Base-by-base conservation (phyloP, 164 flowering plant genomes). In the Magnolia sinica region DNA sequence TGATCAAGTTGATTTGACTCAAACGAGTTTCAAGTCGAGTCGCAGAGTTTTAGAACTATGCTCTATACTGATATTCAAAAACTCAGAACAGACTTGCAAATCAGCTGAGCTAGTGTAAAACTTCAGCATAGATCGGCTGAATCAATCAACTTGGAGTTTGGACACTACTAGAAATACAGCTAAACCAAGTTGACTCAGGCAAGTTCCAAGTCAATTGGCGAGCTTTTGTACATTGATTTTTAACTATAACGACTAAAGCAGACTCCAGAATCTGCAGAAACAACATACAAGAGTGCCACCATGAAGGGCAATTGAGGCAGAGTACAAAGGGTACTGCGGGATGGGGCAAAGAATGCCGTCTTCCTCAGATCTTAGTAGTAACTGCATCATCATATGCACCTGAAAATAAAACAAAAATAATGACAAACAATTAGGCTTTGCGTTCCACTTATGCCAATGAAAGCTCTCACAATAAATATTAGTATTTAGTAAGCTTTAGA, bases 331-430 rank as follows among this genome's bases (percentile, higher is more conserved):
- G 80, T 94, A 96, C 79, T 96, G 99, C 72, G 98, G 99, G 71
- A 96, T 93, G 73, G 99, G 99, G 77, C 99, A 96, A 70, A 96
- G 89, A 79, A 96, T 92, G 76, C 99, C 99, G 85, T 96, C 99
- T 11, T 85, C 81, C 77, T 93, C 91, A n/a, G 98, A 91, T 55
- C 95, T 84, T 80, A 90, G 86, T 75, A 96, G 79, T 79, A 96
- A 85, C 78, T 91, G 98, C 98, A 96, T 94, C 99, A 96, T 96
- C 96, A 92, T 92, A 81, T 96, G 99, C 64, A 96, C 98, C 99
- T 94, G 80, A 68, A 69, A 76, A 68, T 49, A 65, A 78, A 45
- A 74, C n/a, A 59, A 71, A 55, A 4, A 37, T 37, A 55, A 23
- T 7, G 76, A 23, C 51, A 20, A 68, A 67, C 22, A 69, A 58